These are phyloP conservation scores for Xylaria telfairii DNA, from an alignment of 495 filamentous ascomycete species.

Conservation along the genomic window DNA sequence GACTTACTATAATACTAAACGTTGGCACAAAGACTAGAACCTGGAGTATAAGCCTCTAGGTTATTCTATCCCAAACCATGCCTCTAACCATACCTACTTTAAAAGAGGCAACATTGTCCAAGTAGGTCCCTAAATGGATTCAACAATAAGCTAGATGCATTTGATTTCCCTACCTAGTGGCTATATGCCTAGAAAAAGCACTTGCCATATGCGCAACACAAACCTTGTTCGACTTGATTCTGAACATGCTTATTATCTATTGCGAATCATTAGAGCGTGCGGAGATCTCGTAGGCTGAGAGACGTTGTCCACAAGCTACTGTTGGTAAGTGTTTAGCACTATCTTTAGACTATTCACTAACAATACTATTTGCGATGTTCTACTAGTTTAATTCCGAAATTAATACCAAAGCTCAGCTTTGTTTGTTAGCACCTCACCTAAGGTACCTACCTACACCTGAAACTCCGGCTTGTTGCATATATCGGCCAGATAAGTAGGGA, in stretches of 20 bases:
- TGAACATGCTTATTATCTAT: neutral
- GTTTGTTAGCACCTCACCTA: neutral
- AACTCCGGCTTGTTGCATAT: neutral
- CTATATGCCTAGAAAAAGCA: too few species aligned
- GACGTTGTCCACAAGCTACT: neutral
- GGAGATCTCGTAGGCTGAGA: neutral
- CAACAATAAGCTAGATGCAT: neutral
- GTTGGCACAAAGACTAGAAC: neutral
- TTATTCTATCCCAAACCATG: neutral
- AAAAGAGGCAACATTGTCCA: neutral
- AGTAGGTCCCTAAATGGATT: too few species aligned
- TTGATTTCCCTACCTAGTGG: neutral
- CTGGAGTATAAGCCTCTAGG: neutral
- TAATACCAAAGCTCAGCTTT: neutral
- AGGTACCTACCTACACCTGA: too few species aligned
- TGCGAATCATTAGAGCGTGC: neutral
- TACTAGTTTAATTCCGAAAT: too few species aligned
- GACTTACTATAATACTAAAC: neutral
- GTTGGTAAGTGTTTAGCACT: neutral
- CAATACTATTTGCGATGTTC: too few species aligned
- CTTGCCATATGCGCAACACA: neutral
- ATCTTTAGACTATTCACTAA: too few species aligned
- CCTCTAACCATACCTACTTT: neutral
- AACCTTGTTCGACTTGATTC: neutral
- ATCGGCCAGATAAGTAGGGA: neutral